These are phyloP conservation scores for Babesia bigemina DNA, from an alignment of 169 alveolate species.

Conservation along the genomic window DNA sequence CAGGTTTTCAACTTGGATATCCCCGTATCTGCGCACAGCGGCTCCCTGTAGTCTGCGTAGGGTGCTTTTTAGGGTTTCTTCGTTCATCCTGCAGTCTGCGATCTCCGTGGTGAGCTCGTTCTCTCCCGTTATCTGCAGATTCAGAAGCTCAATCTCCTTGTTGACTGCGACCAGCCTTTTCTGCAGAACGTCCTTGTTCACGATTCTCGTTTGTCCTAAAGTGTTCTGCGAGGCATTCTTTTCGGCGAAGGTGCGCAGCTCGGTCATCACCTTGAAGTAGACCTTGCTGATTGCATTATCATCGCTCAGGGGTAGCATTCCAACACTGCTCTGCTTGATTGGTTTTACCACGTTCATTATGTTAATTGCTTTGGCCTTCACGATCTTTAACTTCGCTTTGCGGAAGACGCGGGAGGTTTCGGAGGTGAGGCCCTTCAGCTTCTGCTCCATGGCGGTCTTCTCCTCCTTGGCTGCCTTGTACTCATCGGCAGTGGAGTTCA, in stretches of 20 bases:
- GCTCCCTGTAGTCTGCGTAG: slow-evolving; percentile 26
- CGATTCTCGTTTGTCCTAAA: neutral
- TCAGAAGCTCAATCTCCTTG: slow-evolving; percentile 31
- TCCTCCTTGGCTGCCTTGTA: slow-evolving; percentile 15
- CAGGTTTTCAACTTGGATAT: slow-evolving; percentile 67
- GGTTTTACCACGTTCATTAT: slow-evolving; percentile 1
- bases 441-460: slow-evolving; percentile 32
- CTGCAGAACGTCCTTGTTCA: slow-evolving; percentile 14
- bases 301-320: slow-evolving; percentile 3
- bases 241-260: slow-evolving; percentile 31
- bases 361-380: slow-evolving; percentile 16
- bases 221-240: neutral
- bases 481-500: slow-evolving; percentile 20
- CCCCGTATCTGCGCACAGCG: slow-evolving; percentile 42
- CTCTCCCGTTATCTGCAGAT: slow-evolving; percentile 31
- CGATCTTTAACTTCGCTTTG: slow-evolving; percentile 10
- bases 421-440: slow-evolving; percentile 12
- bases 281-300: slow-evolving; percentile 38
- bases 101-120: slow-evolving; percentile 41
- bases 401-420: slow-evolving; percentile 21
- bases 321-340: neutral
- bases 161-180: slow-evolving; percentile 11
- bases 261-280: slow-evolving; percentile 34
- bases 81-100: slow-evolving; percentile 46
- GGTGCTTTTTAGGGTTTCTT: slow-evolving; percentile 19